Conservation (phyloP, 768 basidiomycete species). For the Erythrobasidium yunnanense region DNA sequence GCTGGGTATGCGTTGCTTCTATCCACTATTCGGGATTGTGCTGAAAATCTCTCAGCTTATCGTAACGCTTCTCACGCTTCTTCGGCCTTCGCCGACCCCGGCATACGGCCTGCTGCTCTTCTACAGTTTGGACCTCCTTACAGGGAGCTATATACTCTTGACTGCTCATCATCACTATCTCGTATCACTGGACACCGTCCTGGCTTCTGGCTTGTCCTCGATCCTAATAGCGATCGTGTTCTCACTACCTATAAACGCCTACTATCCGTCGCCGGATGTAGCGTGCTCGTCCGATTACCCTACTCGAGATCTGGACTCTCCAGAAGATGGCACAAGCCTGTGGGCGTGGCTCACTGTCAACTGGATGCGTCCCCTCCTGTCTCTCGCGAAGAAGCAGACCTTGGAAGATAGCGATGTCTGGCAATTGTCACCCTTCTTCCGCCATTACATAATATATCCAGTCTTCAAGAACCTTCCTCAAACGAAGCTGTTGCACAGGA, state of each 20-base stretch:
- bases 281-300: not conserved
- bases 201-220: not conserved
- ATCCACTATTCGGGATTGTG: no score
- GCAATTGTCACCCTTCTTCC: conserved; percentile 24
- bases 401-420: conserved; percentile 16
- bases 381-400: not conserved
- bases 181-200: not conserved
- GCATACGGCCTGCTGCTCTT: conserved; percentile 9
- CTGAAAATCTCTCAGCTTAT: no score
- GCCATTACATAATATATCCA: conserved; percentile 11
- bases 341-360: conserved; percentile 6
- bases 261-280: not conserved
- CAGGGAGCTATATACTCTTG: not conserved
- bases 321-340: conserved; percentile 15
- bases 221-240: not conserved
- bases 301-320: not conserved
- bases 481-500: not conserved
- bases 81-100: not conserved
- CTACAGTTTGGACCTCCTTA: conserved; percentile 11
- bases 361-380: conserved; percentile 15
- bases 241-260: not conserved
- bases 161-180: not conserved
- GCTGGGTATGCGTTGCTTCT: not conserved
- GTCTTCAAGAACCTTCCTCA: not conserved
- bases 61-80: not conserved